phyloP scores from a whole-genome alignment of 495 filamentous ascomycete genomes.

The Articulospora tetracladia region DNA sequence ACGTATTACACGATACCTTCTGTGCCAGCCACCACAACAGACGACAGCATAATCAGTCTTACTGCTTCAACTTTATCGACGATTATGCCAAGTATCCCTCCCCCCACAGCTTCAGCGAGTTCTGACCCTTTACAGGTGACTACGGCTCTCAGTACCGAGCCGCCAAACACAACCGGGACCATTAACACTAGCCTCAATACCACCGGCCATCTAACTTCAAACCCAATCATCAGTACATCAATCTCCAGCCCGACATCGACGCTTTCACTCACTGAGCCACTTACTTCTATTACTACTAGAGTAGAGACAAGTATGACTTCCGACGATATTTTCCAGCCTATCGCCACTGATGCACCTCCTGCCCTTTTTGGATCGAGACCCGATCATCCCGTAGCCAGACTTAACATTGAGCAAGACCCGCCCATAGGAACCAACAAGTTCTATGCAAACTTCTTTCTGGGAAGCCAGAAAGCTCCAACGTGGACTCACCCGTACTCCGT shows the following conservation, averaged over 20 bases:
- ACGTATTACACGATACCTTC: neutral
- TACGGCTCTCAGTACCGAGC: constrained; percentile 10
- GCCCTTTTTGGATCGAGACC: constrained; percentile 43
- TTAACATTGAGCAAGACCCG: constrained; percentile 37
- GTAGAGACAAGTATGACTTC: constrained; percentile 8
- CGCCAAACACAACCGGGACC: constrained; percentile 7
- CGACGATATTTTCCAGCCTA: constrained; percentile 49
- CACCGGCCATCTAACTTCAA: constrained; percentile 9
- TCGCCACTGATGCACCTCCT: constrained; percentile 57
- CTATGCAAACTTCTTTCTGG: constrained; percentile 85
- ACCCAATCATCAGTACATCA: constrained; percentile 16
- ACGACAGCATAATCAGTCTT: constrained; percentile 19
- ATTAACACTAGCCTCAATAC: constrained; percentile 6
- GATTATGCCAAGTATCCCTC: constrained; percentile 12
- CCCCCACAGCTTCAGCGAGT: constrained; percentile 3
- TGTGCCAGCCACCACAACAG: neutral
- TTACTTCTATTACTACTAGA: neutral
- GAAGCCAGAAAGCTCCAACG: constrained; percentile 60
- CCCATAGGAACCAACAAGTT: constrained; percentile 87
- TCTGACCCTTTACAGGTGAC: neutral
- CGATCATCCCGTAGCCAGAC: constrained; percentile 39
- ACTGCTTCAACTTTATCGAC: constrained; percentile 13
- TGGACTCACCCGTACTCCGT: constrained; percentile 89
- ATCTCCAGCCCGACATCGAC: constrained; percentile 19
- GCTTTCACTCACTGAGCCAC: constrained; percentile 1